Conservation (phyloP, 129 eudicot genomes). For the Lonicera japonica region DNA sequence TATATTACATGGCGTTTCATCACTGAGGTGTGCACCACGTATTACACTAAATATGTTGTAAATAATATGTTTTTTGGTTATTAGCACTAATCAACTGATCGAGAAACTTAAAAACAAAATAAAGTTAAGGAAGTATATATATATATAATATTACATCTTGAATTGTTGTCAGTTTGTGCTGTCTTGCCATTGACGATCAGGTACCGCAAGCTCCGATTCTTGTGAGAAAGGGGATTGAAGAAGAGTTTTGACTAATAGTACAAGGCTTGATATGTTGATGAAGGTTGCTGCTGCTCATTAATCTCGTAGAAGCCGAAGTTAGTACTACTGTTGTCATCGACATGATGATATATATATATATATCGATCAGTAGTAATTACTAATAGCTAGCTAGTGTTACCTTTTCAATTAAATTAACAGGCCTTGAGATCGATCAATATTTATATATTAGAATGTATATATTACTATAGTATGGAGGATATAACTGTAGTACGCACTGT, state of each 20-base stretch:
- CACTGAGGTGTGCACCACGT: too few species aligned
- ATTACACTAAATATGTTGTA: too few species aligned
- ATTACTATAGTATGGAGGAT: too few species aligned
- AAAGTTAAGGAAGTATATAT: not conserved
- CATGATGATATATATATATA: not conserved
- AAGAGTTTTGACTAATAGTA: not conserved
- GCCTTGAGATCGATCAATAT: too few species aligned
- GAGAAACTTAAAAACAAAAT: not conserved
- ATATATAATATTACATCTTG: not conserved
- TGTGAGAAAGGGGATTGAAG: not conserved
- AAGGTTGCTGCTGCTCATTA: not conserved
- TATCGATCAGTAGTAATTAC: not conserved
- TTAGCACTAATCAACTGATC: not conserved
- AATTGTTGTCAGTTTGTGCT: not conserved
- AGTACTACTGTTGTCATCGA: not conserved
- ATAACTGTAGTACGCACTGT: too few species aligned
- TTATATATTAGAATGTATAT: too few species aligned
- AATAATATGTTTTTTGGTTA: too few species aligned
- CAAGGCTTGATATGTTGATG: not conserved
- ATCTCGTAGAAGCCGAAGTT: not conserved
- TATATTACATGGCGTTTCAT: too few species aligned
- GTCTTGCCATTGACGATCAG: not conserved
- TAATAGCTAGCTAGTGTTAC: not conserved
- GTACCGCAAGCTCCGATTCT: not conserved
- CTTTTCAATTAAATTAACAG: too few species aligned